Percentiles rank a stretch among this genome's conserved stretches.
Conservation (phyloP, 192 early-diverging fungal species). For the Backusella morwellensis region DNA sequence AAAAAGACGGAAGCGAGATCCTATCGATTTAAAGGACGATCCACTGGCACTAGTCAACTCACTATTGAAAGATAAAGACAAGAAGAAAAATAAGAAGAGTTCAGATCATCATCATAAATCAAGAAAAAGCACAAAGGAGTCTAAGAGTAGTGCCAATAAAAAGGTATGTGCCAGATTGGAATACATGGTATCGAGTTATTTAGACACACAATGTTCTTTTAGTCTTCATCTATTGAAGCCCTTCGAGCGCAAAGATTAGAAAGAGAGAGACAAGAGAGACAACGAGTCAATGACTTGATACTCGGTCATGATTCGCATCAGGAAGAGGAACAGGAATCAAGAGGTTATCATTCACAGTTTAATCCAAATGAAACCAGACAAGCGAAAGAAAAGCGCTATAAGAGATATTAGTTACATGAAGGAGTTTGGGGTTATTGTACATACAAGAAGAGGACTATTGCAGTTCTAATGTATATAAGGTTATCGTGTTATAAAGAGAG, state of each 20-base stretch:
- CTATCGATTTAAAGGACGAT: constrained; percentile 36
- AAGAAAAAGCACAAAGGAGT: not conserved
- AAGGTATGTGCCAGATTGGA: not conserved
- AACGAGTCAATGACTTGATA: constrained; percentile 13
- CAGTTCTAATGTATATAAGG: not conserved
- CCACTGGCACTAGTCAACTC: constrained; percentile 34
- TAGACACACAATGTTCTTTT: not conserved
- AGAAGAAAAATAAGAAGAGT: constrained; percentile 23
- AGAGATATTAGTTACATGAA: not conserved
- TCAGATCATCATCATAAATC: not conserved
- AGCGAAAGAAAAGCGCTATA: constrained; percentile 24
- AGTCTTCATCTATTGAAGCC: constrained; percentile 35
- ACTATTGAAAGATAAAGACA: not conserved
- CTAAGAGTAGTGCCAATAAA: not conserved
- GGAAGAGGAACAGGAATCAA: not conserved
- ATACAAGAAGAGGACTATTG: not conserved
- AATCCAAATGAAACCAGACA: constrained; percentile 52
- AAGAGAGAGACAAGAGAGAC: constrained; percentile 41
- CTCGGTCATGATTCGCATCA: not conserved
- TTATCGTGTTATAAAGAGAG: not conserved
- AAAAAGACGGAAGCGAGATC: constrained; percentile 12
- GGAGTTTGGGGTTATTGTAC: not conserved
- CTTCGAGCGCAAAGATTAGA: constrained; percentile 44
- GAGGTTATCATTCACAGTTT: constrained; percentile 52
- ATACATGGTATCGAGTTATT: not conserved